These are phyloP conservation scores for Plasmodium cynomolgi DNA, from an alignment of 169 alveolate species.

Conservation along the genomic window DNA sequence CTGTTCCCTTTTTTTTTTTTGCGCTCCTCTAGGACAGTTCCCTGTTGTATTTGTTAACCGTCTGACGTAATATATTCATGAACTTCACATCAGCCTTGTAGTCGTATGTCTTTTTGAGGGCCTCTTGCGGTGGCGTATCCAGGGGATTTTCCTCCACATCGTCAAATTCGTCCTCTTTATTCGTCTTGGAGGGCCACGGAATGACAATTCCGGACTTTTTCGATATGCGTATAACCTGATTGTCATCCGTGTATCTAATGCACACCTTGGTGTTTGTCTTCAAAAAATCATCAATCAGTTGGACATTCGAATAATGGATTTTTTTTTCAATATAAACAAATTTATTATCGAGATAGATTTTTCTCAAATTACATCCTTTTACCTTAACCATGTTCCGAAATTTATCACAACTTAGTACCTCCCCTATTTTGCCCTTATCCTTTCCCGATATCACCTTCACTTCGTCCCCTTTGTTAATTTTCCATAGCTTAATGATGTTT, in stretches of 20 bases:
- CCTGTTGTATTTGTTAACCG: conserved; percentile 83
- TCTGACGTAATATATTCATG: conserved; percentile 82
- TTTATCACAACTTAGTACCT: conserved; percentile 86
- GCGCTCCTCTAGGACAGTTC: conserved; percentile 60
- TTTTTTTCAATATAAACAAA: conserved; percentile 86
- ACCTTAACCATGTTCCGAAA: conserved; percentile 88
- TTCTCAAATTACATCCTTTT: conserved; percentile 89
- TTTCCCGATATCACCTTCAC: conserved; percentile 90
- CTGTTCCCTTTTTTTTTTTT: neutral
- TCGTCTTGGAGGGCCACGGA: conserved; percentile 89
- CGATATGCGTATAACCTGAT: conserved; percentile 85
- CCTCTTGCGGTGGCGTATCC: conserved; percentile 91
- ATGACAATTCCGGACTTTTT: conserved; percentile 90
- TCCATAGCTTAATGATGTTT: conserved; percentile 85
- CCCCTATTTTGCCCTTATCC: conserved; percentile 88
- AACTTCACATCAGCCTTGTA: conserved; percentile 82
- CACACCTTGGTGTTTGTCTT: conserved; percentile 81
- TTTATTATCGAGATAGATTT: conserved; percentile 79
- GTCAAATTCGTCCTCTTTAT: conserved; percentile 76
- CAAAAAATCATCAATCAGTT: conserved; percentile 84
- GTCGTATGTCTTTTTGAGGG: conserved; percentile 87
- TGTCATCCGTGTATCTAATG: conserved; percentile 20
- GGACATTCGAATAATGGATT: conserved; percentile 91
- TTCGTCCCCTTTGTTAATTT: conserved; percentile 90
- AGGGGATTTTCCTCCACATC: conserved; percentile 78